A percentile compares a stretch with the other conserved stretches of the same genome.
These are phyloP conservation scores for Erodium moschatum DNA, from an alignment of 441 rosid species.

Conservation along the genomic window DNA sequence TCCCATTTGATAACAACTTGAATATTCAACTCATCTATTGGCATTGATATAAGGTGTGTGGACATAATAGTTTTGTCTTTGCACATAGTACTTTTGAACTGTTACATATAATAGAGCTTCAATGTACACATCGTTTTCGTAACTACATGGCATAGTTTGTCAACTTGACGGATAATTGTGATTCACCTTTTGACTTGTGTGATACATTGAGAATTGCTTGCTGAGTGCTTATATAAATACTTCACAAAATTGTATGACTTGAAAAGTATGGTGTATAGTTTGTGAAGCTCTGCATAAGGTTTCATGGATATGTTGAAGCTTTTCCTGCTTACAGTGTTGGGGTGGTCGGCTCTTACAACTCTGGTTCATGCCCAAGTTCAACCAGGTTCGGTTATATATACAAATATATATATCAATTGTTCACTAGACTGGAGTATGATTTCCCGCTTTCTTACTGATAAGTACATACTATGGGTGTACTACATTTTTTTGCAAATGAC, in stretches of 20 bases:
- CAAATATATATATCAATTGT: background rate
- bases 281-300: background rate
- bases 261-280: background rate
- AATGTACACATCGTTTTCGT: too few species aligned
- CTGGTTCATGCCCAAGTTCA: slow-evolving; percentile 18
- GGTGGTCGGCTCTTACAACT: slow-evolving; percentile 7
- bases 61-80: background rate
- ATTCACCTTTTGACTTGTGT: background rate
- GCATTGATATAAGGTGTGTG: background rate
- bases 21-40: background rate
- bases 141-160: background rate
- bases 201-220: background rate
- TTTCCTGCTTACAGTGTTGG: slow-evolving; percentile 4
- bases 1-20: background rate
- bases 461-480: too few species aligned
- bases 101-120: too few species aligned
- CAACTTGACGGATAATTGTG: background rate
- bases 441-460: too few species aligned
- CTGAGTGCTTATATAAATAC: background rate
- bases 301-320: slow-evolving; percentile 12
- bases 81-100: background rate
- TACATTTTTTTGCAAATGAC: too few species aligned
- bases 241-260: background rate
- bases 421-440: too few species aligned
- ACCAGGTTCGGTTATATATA: background rate